Conservation (phyloP, 2,329 filamentous ascomycete genomes). For the Ophiocordyceps robertsii region DNA sequence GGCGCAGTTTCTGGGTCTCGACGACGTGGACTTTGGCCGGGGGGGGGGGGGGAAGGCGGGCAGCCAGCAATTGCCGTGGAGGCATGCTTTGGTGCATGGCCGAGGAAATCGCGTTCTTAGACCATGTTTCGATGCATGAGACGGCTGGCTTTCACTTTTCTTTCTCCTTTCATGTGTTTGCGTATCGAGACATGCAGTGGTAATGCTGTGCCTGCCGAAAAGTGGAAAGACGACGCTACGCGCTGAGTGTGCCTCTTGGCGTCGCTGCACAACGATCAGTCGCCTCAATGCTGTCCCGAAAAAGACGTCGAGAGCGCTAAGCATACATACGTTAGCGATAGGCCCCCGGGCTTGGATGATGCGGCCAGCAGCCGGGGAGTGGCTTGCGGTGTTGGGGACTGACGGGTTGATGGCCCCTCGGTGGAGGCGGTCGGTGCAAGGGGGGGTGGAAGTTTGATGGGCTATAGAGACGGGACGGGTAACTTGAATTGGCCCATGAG, state of each 20-base stretch:
- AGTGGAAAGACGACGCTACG: slow-evolving; percentile 7
- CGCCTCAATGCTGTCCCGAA: background rate
- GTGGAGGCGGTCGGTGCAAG: background rate
- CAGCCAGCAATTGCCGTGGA: slow-evolving; percentile 10
- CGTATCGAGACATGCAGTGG: slow-evolving; percentile 14
- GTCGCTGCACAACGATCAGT: slow-evolving; percentile 2
- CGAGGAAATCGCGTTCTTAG: slow-evolving; percentile 28
- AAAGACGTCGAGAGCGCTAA: background rate
- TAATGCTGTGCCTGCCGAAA: slow-evolving; percentile 11
- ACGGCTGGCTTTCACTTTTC: slow-evolving; percentile 29
- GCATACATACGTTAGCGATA: background rate
- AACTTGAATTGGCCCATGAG: too few species aligned
- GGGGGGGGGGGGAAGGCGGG: background rate
- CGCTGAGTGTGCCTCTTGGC: slow-evolving; percentile 5
- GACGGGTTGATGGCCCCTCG: too few species aligned
- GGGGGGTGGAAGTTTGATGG: background rate
- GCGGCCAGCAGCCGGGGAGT: background rate
- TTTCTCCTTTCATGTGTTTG: slow-evolving; percentile 21
- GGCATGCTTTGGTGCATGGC: slow-evolving; percentile 20
- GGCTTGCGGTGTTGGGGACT: too few species aligned
- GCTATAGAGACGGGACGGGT: too few species aligned
- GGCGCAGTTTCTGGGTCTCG: slow-evolving; percentile 14
- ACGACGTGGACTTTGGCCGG: slow-evolving; percentile 9
- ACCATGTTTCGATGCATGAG: slow-evolving; percentile 37
- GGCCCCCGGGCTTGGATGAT: background rate